Conservation (phyloP, 2,329 filamentous ascomycete species). For the Trichoderma sp. region DNA sequence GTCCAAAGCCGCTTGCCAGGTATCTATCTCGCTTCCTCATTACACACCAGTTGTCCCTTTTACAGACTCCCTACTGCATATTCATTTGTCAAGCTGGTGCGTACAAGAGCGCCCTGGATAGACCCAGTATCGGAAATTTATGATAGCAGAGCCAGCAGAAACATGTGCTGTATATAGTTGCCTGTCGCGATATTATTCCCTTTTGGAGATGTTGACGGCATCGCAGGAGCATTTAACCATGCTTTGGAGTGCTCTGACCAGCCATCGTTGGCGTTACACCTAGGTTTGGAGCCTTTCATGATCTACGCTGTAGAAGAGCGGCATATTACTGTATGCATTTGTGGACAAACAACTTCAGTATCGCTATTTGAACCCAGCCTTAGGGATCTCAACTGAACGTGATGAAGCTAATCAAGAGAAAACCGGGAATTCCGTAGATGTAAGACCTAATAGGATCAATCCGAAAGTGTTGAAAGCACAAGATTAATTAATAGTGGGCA, state of each 20-base stretch:
- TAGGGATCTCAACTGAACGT: neutral
- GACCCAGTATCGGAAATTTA: conserved; percentile 74
- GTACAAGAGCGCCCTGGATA: conserved; percentile 75
- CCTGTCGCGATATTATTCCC: conserved; percentile 89
- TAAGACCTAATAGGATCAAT: neutral
- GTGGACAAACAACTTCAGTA: neutral
- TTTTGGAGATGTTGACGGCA: conserved; percentile 82
- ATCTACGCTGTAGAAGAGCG: neutral
- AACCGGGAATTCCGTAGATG: neutral
- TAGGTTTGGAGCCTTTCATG: conserved; percentile 33
- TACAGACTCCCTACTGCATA: neutral
- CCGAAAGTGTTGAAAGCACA: neutral
- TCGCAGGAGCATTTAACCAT: conserved; percentile 75
- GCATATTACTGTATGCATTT: neutral
- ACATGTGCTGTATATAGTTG: conserved; percentile 42
- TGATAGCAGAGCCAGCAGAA: conserved; percentile 60
- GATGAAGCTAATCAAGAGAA: neutral
- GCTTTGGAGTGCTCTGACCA: conserved; percentile 72
- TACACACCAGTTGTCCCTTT: conserved; percentile 84
- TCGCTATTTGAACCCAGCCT: neutral
- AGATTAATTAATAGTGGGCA: no score
- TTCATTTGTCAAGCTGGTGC: conserved; percentile 85
- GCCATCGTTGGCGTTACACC: conserved; percentile 58
- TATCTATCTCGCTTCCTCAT: conserved; percentile 88
- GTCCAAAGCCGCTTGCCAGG: conserved; percentile 79